These are phyloP conservation scores for Tephrocybe sp. DNA, from an alignment of 768 basidiomycete species.

Conservation along the genomic window DNA sequence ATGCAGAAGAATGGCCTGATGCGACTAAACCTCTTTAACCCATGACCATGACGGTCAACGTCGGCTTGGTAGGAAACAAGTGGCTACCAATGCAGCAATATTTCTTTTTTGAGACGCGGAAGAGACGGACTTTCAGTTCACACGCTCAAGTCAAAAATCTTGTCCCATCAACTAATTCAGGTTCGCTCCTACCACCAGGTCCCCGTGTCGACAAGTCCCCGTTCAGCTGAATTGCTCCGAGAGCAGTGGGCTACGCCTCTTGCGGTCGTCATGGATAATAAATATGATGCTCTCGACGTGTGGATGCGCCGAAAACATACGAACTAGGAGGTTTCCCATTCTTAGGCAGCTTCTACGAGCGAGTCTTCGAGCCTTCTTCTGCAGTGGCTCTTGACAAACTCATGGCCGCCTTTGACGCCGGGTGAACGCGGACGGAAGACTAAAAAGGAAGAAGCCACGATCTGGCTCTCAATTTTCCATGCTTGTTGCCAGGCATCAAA, in stretches of 20 bases:
- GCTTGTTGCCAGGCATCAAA: slow-evolving; percentile 16
- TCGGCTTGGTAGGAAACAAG: no score
- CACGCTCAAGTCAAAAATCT: slow-evolving; percentile 1
- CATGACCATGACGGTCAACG: no score
- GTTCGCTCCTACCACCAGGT: slow-evolving; percentile 1
- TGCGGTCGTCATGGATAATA: not conserved
- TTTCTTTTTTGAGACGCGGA: no score
- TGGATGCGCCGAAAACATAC: no score
- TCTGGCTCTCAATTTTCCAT: slow-evolving; percentile 11
- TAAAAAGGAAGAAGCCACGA: slow-evolving; percentile 1
- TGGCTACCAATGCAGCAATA: no score
- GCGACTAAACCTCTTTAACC: no score
- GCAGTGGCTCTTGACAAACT: slow-evolving; percentile 3
- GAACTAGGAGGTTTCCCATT: no score
- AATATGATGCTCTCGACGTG: not conserved
- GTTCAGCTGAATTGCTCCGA: not conserved
- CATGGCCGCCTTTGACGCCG: slow-evolving; percentile 1
- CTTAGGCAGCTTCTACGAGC: no score
- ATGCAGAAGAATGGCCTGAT: no score
- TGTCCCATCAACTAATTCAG: slow-evolving; percentile 3
- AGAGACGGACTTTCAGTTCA: not conserved
- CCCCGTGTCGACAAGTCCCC: not conserved
- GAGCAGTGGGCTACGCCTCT: no score
- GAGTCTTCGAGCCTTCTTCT: not conserved
- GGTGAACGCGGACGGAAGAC: slow-evolving; percentile 8